Evolutionary conservation across 495 filamentous ascomycete genomes (phyloP).

Genomic region (Aspergillus haitiensis): DNA sequence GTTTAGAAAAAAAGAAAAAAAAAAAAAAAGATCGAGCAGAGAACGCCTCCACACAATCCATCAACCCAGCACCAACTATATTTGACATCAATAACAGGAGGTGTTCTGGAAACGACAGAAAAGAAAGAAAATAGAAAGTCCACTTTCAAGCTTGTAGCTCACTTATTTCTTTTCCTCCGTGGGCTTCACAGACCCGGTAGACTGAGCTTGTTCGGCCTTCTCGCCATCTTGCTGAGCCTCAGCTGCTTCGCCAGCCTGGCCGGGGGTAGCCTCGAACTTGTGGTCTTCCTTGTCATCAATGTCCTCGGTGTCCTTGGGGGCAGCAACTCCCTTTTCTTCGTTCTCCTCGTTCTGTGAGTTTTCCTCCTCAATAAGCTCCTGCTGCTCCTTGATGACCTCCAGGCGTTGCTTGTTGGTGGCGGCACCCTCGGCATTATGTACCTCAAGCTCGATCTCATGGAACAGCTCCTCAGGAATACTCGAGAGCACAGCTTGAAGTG

Average conservation of each 20-base stretch:
- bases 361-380: conserved; percentile 97
- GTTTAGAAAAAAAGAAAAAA: neutral
- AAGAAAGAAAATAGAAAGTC: neutral
- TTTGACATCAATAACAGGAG: conserved; percentile 1
- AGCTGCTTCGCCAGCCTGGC: conserved; percentile 42
- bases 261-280: conserved; percentile 31
- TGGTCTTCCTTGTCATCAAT: conserved; percentile 73
- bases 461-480: conserved; percentile 97
- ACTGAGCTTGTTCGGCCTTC: conserved; percentile 36
- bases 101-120: neutral
- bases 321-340: conserved; percentile 52
- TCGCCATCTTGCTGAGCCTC: conserved; percentile 46
- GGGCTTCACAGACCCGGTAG: conserved; percentile 9
- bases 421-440: conserved; percentile 93
- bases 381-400: conserved; percentile 98
- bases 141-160: conserved; percentile 1
- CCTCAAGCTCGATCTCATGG: conserved; percentile 99
- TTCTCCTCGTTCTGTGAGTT: conserved; percentile 83
- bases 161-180: conserved; percentile 35
- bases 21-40: neutral
- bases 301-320: conserved; percentile 73
- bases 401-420: conserved; percentile 98
- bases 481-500: conserved; percentile 85
- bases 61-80: conserved; percentile 5
- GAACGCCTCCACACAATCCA: neutral